Conservation (phyloP, 1,139 yeast species). For the Debaryomyces subglobosus region DNA sequence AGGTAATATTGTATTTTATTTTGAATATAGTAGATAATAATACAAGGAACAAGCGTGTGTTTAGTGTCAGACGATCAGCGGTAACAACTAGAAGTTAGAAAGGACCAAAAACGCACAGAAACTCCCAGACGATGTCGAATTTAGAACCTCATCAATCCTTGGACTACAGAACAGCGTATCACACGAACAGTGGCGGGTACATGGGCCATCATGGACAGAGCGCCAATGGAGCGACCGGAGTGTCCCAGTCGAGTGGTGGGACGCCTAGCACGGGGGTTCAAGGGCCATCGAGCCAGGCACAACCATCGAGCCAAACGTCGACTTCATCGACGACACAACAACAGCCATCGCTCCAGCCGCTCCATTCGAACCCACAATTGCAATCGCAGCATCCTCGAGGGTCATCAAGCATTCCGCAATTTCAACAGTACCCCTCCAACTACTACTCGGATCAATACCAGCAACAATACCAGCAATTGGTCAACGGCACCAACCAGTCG, state of each 20-base stretch:
- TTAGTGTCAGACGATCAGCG: not conserved
- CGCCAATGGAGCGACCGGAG: not conserved
- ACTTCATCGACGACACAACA: constrained; percentile 5
- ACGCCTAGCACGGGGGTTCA: constrained; percentile 8
- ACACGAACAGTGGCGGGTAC: constrained; percentile 7
- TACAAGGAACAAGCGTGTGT: constrained; percentile 1
- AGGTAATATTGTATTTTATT: not conserved
- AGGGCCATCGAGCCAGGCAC: constrained; percentile 10
- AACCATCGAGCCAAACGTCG: constrained; percentile 8
- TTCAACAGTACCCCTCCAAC: constrained; percentile 13
- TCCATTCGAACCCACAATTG: constrained; percentile 7
- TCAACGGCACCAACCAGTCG: constrained; percentile 20
- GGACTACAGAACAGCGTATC: constrained; percentile 14
- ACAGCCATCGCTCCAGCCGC: constrained; percentile 8
- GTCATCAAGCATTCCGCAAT: constrained; percentile 14
- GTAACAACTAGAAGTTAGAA: constrained; percentile 1
- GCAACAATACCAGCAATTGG: constrained; percentile 14
- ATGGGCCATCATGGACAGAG: constrained; percentile 4
- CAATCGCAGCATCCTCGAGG: constrained; percentile 13
- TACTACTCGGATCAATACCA: constrained; percentile 15
- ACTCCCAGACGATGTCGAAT: constrained; percentile 12
- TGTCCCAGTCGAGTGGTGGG: not conserved
- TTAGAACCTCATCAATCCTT: constrained; percentile 13
- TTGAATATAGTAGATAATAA: constrained; percentile 1
- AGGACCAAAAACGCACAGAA: not conserved